Base-by-base conservation (phyloP, 2,329 filamentous ascomycete genomes). In the Colletotrichum sojae region DNA sequence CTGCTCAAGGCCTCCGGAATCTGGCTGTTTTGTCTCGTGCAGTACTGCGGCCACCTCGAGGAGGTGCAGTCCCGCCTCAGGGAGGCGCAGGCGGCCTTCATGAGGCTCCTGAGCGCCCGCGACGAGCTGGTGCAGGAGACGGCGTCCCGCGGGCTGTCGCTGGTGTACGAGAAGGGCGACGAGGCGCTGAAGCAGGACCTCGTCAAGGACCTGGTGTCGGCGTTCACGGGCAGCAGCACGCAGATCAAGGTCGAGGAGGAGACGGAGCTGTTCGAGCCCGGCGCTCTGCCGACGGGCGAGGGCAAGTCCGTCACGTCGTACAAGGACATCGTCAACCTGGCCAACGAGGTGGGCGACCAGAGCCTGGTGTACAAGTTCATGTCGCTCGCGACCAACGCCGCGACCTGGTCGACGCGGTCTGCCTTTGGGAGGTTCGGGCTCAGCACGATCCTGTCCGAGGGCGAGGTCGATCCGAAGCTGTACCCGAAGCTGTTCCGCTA, bases 331-430 rank as follows among this genome's bases (percentile, higher is more conserved):
- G 93, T 99, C 79, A 96, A 88, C 73, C 85, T 99, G 55, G 96
- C 96, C n/a, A 94, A 95, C 51, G 96, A 99, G 81, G 95, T 98
- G 40, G 96, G 96, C 12, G 95, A 99, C 75, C 95, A 96, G 67
- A 95, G 93, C 73, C 85, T 99, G n/a, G 93, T 98, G 1, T 99
- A 99, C 83, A 94, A 95, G 70, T 98, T 99, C 82, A 99, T 99
- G 96, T 95, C 95, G 0, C 86, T 99, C 73, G 96, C 96, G 3
- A 94, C 94, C 2, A 97, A 98, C 76, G 97, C 97, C 55, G 94
- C 95, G 0, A 97, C 97, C 16, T 99, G 96, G 96, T 95, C 94
- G 1, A 97, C 94, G n/a, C 90, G 96, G 58, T 97, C 96, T 1
- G 96, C 96, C 0, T 98, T 99, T 80, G 96, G 96, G 3, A 89